Evolutionary conservation across 305 asterid species (phyloP).

Genomic region (Solanum hybrid): DNA sequence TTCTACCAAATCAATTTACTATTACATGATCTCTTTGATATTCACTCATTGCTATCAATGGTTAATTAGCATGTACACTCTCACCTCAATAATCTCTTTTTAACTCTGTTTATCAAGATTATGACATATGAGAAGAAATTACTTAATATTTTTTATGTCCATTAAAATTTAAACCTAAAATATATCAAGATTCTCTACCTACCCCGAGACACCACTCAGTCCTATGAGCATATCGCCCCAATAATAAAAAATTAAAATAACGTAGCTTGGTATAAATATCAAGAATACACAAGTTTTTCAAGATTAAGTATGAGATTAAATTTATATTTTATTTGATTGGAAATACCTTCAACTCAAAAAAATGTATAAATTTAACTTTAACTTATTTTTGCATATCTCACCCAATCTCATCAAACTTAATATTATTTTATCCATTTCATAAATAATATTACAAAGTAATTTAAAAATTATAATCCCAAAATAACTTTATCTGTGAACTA

Average conservation of each 20-base stretch:
- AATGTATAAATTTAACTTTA: background rate
- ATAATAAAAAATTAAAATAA: background rate
- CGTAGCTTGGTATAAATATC: background rate
- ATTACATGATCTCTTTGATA: background rate
- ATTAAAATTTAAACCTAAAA: no score
- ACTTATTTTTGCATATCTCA: background rate
- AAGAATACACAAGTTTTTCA: background rate
- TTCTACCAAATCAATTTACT: background rate
- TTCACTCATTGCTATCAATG: background rate
- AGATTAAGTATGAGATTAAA: background rate
- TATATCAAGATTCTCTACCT: background rate
- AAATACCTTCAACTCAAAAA: background rate
- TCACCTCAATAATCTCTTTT: background rate
- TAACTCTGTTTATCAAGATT: no score
- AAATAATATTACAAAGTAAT: background rate
- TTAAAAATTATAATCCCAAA: background rate
- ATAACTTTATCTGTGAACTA: background rate
- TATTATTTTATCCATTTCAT: background rate
- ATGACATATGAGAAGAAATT: background rate
- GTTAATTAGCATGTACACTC: background rate
- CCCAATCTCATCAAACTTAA: background rate
- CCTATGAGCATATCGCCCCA: background rate
- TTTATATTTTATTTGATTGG: background rate
- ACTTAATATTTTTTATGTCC: no score
- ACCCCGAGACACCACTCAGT: background rate